Conservation (phyloP, 2,329 filamentous ascomycete genomes). For the Botrytis aclada region DNA sequence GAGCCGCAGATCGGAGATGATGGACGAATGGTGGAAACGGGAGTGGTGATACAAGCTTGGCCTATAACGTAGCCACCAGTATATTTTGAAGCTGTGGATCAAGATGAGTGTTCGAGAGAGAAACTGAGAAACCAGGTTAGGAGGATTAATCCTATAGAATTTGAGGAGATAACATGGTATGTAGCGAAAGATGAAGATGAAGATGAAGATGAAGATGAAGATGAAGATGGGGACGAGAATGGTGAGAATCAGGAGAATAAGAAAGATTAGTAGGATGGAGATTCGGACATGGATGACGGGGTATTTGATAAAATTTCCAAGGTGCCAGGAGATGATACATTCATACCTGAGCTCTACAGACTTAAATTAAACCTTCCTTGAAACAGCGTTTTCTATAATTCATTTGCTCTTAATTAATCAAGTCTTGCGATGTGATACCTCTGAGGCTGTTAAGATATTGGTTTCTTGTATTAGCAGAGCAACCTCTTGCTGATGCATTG, state of each 20-base stretch:
- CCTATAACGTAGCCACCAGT: neutral
- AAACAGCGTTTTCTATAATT: neutral
- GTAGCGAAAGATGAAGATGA: neutral
- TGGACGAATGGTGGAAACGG: neutral
- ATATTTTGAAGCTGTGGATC: neutral
- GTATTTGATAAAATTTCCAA: neutral
- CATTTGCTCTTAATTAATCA: rapidly evolving
- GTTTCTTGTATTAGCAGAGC: neutral
- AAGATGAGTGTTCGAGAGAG: neutral
- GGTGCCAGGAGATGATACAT: neutral
- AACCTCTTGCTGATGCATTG: no score
- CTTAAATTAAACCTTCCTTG: neutral
- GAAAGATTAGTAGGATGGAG: no score
- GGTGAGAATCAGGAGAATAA: no score
- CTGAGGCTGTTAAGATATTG: neutral
- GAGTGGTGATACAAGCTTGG: neutral
- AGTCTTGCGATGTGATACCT: neutral
- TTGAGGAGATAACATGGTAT: neutral
- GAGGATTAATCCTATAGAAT: neutral
- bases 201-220: neutral
- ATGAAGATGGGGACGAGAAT: neutral
- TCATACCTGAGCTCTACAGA: neutral
- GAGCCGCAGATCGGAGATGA: neutral
- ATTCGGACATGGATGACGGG: no score
- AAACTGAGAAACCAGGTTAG: neutral